phyloP scores from a whole-genome alignment of 2,329 filamentous ascomycete genomes.

The Karstenula rhodostoma region DNA sequence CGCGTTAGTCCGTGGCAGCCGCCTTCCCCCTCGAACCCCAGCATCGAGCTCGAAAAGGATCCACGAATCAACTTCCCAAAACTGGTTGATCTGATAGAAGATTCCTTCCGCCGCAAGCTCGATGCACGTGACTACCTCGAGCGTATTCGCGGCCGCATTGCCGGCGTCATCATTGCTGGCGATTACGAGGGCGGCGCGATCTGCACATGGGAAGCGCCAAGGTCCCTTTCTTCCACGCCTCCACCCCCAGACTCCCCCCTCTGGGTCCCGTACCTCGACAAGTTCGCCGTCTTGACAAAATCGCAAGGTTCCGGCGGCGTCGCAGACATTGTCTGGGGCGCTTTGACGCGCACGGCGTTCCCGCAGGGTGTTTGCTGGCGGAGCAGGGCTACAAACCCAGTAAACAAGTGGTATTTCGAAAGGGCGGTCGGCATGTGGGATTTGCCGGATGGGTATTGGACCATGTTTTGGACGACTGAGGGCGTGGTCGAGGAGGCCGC shows the following conservation, averaged over 20 bases:
- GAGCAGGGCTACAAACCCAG: conserved; percentile 87
- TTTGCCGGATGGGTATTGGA: conserved; percentile 84
- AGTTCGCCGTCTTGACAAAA: conserved; percentile 90
- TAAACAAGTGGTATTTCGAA: conserved; percentile 99
- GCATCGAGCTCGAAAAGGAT: conserved; percentile 75
- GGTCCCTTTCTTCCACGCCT: conserved; percentile 55
- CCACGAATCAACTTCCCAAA: conserved; percentile 82
- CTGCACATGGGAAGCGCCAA: conserved; percentile 88
- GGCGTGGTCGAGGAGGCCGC: conserved; percentile 59
- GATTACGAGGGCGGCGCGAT: conserved; percentile 97
- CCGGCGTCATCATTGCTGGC: conserved; percentile 92
- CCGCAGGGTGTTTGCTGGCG: conserved; percentile 91
- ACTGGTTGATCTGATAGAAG: conserved; percentile 86
- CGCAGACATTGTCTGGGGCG: conserved; percentile 94
- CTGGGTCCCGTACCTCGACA: conserved; percentile 89
- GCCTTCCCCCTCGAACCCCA: conserved; percentile 65
- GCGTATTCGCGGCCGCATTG: conserved; percentile 81
- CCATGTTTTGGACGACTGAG: conserved; percentile 96
- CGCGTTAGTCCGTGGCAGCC: conserved; percentile 71
- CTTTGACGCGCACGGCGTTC: conserved; percentile 90
- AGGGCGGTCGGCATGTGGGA: conserved; percentile 84
- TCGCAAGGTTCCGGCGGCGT: conserved; percentile 91
- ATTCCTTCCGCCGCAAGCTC: conserved; percentile 87
- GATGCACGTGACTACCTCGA: conserved; percentile 83
- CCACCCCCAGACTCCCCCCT: conserved; percentile 58